These are phyloP conservation scores for Lipomyces yamanashiensis DNA, from an alignment of 805 yeast species.

Conservation along the genomic window DNA sequence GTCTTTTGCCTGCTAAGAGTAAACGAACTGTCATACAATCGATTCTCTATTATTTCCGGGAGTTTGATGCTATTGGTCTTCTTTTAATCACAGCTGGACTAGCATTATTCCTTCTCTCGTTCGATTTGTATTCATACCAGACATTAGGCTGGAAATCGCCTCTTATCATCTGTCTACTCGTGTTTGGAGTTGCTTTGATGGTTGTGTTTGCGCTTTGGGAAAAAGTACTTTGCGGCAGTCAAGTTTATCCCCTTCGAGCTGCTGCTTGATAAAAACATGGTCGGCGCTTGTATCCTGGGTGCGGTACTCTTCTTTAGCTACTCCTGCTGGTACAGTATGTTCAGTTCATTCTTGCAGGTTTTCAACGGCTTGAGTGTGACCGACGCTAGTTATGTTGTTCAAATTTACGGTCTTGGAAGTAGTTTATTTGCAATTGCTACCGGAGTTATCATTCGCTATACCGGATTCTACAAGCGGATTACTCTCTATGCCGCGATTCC, in stretches of 20 bases:
- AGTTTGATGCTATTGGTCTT: conserved; percentile 43
- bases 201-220: conserved; percentile 60
- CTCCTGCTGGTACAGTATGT: conserved; percentile 24
- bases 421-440: conserved; percentile 45
- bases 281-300: conserved; percentile 57
- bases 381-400: not conserved
- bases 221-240: conserved; percentile 52
- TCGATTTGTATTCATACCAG: conserved; percentile 32
- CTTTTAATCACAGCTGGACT: conserved; percentile 46
- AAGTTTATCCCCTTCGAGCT: conserved; percentile 62
- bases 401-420: conserved; percentile 40
- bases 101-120: conserved; percentile 48
- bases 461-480: not conserved
- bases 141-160: conserved; percentile 45
- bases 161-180: conserved; percentile 43
- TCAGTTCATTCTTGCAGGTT: not conserved
- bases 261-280: conserved; percentile 66
- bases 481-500: not conserved
- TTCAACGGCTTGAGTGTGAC: not conserved
- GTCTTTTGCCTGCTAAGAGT: not conserved
- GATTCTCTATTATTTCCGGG: not conserved
- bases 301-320: conserved; percentile 55
- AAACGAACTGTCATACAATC: not conserved
- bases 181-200: conserved; percentile 58
- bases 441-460: not conserved